phyloP scores from a whole-genome alignment of 495 filamentous ascomycete species.

The Penicillium robsamsonii region DNA sequence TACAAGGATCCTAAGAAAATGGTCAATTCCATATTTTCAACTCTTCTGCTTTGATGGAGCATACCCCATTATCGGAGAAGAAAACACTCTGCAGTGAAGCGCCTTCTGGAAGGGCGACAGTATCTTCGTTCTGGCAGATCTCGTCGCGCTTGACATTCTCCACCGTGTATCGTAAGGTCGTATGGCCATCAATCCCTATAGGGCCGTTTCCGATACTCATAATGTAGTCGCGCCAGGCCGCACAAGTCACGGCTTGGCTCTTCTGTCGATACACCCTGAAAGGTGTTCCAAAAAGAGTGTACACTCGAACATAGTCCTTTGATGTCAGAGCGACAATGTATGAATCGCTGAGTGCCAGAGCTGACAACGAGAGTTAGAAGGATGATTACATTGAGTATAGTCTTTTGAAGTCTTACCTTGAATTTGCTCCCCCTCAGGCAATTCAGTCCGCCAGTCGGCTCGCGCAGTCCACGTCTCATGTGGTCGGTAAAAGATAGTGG shows the following conservation, averaged over 20 bases:
- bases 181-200: slow-evolving; percentile 70
- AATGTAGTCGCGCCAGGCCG: slow-evolving; percentile 90
- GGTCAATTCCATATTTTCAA: slow-evolving; percentile 19
- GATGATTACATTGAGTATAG: neutral
- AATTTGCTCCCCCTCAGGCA: slow-evolving; percentile 79
- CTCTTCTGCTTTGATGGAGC: slow-evolving; percentile 17
- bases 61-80: slow-evolving; percentile 83
- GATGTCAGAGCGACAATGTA: slow-evolving; percentile 86
- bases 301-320: slow-evolving; percentile 83
- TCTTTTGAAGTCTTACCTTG: slow-evolving; percentile 40
- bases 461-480: slow-evolving; percentile 95
- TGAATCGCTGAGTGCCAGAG: slow-evolving; percentile 88
- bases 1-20: slow-evolving; percentile 70
- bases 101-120: slow-evolving; percentile 75
- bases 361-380: slow-evolving; percentile 30
- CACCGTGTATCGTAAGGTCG: slow-evolving; percentile 76
- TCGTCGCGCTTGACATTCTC: slow-evolving; percentile 94
- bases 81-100: slow-evolving; percentile 75
- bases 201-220: slow-evolving; percentile 92
- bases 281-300: slow-evolving; percentile 88
- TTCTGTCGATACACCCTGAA: slow-evolving; percentile 88
- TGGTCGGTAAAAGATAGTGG: slow-evolving; percentile 91
- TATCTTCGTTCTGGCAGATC: slow-evolving; percentile 86
- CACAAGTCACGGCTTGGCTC: slow-evolving; percentile 87
- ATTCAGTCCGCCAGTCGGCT: slow-evolving; percentile 81